Conservation (phyloP, 2,329 filamentous ascomycete genomes). For the Rugonectria rugulosa region DNA sequence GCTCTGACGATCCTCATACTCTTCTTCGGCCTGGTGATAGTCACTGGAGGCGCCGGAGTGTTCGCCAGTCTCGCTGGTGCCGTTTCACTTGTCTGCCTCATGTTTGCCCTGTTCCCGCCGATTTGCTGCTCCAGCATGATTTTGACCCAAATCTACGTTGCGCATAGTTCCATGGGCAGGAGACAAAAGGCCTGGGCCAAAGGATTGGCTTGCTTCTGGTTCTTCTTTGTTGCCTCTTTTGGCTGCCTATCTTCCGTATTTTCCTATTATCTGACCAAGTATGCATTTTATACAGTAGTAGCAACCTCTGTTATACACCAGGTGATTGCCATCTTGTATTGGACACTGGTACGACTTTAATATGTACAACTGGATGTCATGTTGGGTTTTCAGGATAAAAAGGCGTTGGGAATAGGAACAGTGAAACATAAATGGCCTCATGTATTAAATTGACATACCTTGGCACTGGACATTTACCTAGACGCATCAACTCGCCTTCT, state of each 20-base stretch:
- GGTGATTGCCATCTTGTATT: not conserved
- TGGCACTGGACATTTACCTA: too few species aligned
- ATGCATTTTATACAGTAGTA: too few species aligned
- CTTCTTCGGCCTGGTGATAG: not conserved
- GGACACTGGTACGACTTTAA: not conserved
- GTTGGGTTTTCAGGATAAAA: too few species aligned
- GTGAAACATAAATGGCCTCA: too few species aligned
- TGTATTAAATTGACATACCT: too few species aligned
- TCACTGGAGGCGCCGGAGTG: too few species aligned
- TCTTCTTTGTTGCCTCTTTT: not conserved
- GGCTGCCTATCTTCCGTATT: too few species aligned
- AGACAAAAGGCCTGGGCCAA: not conserved
- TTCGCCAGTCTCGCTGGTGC: too few species aligned
- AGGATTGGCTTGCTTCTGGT: not conserved
- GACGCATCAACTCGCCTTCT: too few species aligned
- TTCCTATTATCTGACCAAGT: too few species aligned
- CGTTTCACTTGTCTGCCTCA: not conserved
- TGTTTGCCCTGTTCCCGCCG: not conserved
- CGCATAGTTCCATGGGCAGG: not conserved
- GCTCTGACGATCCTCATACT: not conserved
- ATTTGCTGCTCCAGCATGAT: not conserved
- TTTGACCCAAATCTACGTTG: not conserved
- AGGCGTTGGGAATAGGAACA: too few species aligned
- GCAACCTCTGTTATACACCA: not conserved
- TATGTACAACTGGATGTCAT: too few species aligned